Evolutionary conservation across 2,329 filamentous ascomycete genomes (phyloP).

Genomic region (Hysterium pulicare): DNA sequence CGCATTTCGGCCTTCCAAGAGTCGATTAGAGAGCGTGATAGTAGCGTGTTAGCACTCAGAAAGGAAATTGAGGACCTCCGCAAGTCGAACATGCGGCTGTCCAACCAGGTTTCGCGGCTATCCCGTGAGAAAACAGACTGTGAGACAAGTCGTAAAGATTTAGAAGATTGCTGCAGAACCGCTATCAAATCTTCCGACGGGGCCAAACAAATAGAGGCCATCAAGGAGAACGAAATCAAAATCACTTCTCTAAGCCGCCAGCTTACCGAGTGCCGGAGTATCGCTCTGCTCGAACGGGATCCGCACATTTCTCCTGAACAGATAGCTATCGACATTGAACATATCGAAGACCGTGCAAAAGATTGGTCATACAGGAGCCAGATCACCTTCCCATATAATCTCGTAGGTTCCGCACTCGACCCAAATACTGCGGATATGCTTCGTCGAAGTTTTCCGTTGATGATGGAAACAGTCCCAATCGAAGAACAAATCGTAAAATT

Average conservation of each 20-base stretch:
- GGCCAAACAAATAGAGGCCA: neutral
- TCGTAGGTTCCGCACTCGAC: conserved; percentile 1
- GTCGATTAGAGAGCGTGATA: conserved; percentile 2
- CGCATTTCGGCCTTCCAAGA: conserved; percentile 2
- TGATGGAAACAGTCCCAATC: conserved; percentile 2
- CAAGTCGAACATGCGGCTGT: conserved; percentile 1
- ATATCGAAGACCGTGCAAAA: conserved; percentile 3
- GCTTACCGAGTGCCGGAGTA: conserved; percentile 1
- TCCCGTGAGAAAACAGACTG: conserved; percentile 1
- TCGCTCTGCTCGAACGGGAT: neutral
- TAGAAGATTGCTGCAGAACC: conserved; percentile 2
- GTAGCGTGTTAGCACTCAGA: neutral
- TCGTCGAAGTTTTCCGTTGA: conserved; percentile 1
- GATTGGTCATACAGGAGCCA: conserved; percentile 1
- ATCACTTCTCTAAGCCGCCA: conserved; percentile 1
- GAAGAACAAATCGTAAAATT: conserved; percentile 1
- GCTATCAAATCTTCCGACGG: neutral
- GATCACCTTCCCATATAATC: conserved; percentile 1
- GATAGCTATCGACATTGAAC: neutral
- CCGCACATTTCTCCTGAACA: conserved; percentile 1
- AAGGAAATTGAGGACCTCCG: neutral
- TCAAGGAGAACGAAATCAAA: conserved; percentile 3
- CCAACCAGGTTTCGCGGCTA: conserved; percentile 2
- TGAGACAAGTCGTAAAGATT: conserved; percentile 2
- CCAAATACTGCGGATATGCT: conserved; percentile 2